Evolutionary conservation across 352 stramenopile genomes (phyloP).

Genomic region (Phytopythium litorale): DNA sequence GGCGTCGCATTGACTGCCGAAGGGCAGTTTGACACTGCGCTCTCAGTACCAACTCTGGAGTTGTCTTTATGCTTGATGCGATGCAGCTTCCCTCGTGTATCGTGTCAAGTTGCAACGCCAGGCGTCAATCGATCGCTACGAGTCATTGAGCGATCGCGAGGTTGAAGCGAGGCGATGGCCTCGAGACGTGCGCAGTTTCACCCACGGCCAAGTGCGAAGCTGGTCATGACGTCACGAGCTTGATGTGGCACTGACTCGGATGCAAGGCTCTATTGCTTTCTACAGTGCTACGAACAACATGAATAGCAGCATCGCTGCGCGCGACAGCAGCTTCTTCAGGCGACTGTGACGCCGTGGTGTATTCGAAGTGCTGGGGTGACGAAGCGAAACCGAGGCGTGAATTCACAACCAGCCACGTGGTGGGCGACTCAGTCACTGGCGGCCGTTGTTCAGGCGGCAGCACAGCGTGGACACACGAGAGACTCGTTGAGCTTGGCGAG

Average conservation of each 20-base stretch:
- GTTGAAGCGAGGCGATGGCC: neutral
- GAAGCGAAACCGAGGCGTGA: too few relatives aligned
- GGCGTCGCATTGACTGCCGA: too few relatives aligned
- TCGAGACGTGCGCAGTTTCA: too few relatives aligned
- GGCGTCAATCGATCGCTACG: neutral
- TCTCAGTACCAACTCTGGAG: too few relatives aligned
- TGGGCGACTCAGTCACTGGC: neutral
- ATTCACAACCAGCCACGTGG: neutral
- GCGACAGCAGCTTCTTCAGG: too few relatives aligned
- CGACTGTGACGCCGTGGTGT: too few relatives aligned
- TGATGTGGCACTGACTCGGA: neutral
- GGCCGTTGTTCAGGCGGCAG: neutral
- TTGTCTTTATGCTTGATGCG: too few relatives aligned
- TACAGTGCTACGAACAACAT: neutral
- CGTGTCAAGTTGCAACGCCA: too few relatives aligned
- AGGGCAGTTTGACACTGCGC: too few relatives aligned
- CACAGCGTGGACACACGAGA: conserved; percentile 63
- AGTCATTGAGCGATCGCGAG: neutral
- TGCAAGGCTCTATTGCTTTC: neutral
- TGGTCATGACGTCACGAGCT: neutral
- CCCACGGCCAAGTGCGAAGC: neutral
- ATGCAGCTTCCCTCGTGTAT: too few relatives aligned
- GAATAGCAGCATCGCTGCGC: neutral
- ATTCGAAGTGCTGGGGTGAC: too few relatives aligned
- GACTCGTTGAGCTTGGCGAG: conserved; percentile 75